A percentile compares a stretch with the other conserved stretches of the same genome.
Evolutionary conservation across 2,329 filamentous ascomycete genomes (phyloP).

Genomic region (Plenodomus lindquistii): DNA sequence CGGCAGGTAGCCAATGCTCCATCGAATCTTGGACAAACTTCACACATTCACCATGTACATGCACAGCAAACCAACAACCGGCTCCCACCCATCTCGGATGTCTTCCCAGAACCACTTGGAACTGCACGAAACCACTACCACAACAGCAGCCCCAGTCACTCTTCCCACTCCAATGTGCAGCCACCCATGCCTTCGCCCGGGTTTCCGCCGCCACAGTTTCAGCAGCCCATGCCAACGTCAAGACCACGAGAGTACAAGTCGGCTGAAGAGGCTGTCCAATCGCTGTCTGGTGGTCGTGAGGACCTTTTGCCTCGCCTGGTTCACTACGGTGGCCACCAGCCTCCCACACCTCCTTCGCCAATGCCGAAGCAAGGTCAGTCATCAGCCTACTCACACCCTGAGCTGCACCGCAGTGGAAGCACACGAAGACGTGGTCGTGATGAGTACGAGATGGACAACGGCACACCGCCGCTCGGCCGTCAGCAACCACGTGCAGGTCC

Average conservation of each 20-base stretch:
- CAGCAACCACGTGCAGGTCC: constrained; percentile 59
- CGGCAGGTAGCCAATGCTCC: constrained; percentile 80
- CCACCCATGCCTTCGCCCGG: constrained; percentile 77
- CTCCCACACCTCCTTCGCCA: constrained; percentile 86
- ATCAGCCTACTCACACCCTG: constrained; percentile 33
- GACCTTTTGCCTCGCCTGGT: constrained; percentile 92
- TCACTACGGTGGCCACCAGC: constrained; percentile 92
- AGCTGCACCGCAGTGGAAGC: constrained; percentile 57
- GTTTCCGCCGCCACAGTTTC: constrained; percentile 61
- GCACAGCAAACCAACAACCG: constrained; percentile 89
- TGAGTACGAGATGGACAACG: constrained; percentile 88
- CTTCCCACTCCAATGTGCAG: constrained; percentile 64
- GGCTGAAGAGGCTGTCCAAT: constrained; percentile 91
- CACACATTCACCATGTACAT: constrained; percentile 88
- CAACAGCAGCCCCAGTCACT: constrained; percentile 68
- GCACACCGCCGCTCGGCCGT: constrained; percentile 79
- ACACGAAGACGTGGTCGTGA: constrained; percentile 77
- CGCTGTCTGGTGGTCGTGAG: constrained; percentile 86
- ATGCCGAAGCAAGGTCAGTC: constrained; percentile 54
- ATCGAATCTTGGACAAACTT: constrained; percentile 79
- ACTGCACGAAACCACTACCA: constrained; percentile 54
- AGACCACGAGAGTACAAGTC: constrained; percentile 88
- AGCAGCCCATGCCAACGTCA: constrained; percentile 54
- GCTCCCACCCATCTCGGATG: constrained; percentile 89
- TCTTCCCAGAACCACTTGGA: constrained; percentile 80